A percentile compares a stretch with the other conserved stretches of the same genome.
Evolutionary conservation across 2,329 filamentous ascomycete species (phyloP).

Genomic region (Monascus ruber): DNA sequence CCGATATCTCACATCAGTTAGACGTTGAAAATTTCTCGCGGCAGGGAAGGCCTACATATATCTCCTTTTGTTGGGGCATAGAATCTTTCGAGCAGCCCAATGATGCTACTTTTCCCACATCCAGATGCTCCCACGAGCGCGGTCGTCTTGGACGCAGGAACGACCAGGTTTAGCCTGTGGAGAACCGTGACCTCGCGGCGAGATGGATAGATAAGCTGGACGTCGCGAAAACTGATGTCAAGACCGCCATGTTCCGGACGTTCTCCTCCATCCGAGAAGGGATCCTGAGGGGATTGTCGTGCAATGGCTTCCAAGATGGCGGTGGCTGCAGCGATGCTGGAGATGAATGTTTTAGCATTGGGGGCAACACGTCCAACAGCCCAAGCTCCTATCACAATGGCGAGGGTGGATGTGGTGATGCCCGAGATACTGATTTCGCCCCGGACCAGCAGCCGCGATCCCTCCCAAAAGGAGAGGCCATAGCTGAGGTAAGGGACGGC

Average conservation of each 20-base stretch:
- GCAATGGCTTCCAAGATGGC: slow-evolving; percentile 32
- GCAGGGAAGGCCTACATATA: too few species aligned
- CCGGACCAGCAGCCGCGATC: slow-evolving; percentile 15
- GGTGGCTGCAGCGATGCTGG: slow-evolving; percentile 28
- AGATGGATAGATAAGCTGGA: slow-evolving; percentile 35
- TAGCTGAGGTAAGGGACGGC: slow-evolving; percentile 23
- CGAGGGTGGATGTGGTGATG: slow-evolving; percentile 18
- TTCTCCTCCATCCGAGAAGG: slow-evolving; percentile 9
- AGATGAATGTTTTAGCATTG: slow-evolving; percentile 31
- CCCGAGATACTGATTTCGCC: slow-evolving; percentile 14
- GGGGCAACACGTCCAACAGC: slow-evolving; percentile 29
- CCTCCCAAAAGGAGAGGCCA: slow-evolving; percentile 25
- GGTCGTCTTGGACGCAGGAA: slow-evolving; percentile 59
- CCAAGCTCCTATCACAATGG: slow-evolving; percentile 26
- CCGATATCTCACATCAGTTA: too few species aligned
- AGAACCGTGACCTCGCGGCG: slow-evolving; percentile 31
- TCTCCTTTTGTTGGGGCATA: slow-evolving; percentile 32
- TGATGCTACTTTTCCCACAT: slow-evolving; percentile 73
- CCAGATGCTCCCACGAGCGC: slow-evolving; percentile 71
- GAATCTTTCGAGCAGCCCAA: slow-evolving; percentile 69
- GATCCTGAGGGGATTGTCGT: slow-evolving; percentile 28
- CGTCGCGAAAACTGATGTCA: slow-evolving; percentile 26
- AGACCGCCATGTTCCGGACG: too few species aligned
- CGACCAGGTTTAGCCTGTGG: slow-evolving; percentile 27
- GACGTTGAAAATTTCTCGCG: too few species aligned